These are phyloP conservation scores for Termitomyces sp. DNA, from an alignment of 768 basidiomycete species.

Conservation along the genomic window DNA sequence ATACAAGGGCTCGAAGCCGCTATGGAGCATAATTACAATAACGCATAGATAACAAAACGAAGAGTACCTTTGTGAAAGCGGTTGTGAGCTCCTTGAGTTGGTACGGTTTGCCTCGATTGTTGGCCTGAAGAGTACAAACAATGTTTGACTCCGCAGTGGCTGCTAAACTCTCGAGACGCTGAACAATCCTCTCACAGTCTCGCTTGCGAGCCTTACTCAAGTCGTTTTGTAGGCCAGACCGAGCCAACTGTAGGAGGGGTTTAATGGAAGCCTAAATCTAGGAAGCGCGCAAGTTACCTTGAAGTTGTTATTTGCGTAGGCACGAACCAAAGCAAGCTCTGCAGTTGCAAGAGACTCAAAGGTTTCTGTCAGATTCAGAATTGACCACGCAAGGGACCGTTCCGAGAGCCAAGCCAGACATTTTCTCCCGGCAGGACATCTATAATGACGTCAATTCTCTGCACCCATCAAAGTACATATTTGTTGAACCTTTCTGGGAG, in stretches of 20 bases:
- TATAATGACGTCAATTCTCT: conserved; percentile 8
- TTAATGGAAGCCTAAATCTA: background rate
- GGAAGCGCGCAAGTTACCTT: conserved; percentile 2
- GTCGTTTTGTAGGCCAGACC: conserved; percentile 4
- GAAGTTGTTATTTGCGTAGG: conserved; percentile 7
- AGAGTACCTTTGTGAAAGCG: conserved; percentile 12
- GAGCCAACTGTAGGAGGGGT: conserved; percentile 3
- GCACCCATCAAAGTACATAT: background rate
- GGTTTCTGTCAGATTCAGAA: conserved; percentile 4
- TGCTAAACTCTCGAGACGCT: background rate
- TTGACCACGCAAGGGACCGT: conserved; percentile 9
- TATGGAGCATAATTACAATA: background rate
- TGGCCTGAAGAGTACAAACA: conserved; percentile 4
- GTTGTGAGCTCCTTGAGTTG: conserved; percentile 12
- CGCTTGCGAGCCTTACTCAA: conserved; percentile 7
- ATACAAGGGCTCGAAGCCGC: conserved; percentile 2
- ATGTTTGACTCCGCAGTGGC: conserved; percentile 2
- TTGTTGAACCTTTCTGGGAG: conserved; percentile 1
- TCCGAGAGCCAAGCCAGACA: conserved; percentile 8
- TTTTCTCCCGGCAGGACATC: conserved; percentile 5
- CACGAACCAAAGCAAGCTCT: conserved; percentile 2
- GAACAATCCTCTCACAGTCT: conserved; percentile 4
- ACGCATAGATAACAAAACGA: background rate
- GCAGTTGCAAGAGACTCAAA: background rate
- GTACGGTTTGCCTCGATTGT: conserved; percentile 5